A percentile compares a stretch with the other conserved stretches of the same genome.
Conservation (phyloP, 2,329 filamentous ascomycete genomes). For the Celoporthe dispersa region DNA sequence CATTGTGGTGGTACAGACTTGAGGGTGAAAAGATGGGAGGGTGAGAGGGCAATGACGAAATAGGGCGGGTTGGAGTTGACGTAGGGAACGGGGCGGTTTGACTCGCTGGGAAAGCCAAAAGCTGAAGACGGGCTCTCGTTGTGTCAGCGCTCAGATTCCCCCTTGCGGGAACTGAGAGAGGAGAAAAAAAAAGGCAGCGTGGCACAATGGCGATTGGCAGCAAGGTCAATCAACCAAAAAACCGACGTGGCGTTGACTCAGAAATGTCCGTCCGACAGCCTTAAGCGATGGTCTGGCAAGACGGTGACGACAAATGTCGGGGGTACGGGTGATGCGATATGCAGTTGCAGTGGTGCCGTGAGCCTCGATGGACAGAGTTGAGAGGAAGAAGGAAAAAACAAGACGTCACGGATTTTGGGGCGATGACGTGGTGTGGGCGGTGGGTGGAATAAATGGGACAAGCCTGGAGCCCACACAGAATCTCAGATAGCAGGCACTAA, state of each 20-base stretch:
- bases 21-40: background rate
- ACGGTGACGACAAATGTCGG: slow-evolving; percentile 18
- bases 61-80: slow-evolving; percentile 16
- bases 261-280: background rate
- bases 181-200: background rate
- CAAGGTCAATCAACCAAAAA: background rate
- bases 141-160: slow-evolving; percentile 24
- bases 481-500: slow-evolving; percentile 18
- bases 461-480: slow-evolving; percentile 17
- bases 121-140: slow-evolving; percentile 27
- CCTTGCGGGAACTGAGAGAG: background rate
- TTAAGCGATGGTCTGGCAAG: background rate
- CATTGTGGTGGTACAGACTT: slow-evolving; percentile 24
- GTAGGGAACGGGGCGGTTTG: slow-evolving; percentile 10
- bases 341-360: slow-evolving; percentile 19
- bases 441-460: slow-evolving; percentile 31
- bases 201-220: slow-evolving; percentile 12
- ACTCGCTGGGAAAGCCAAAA: slow-evolving; percentile 19
- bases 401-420: slow-evolving; percentile 29
- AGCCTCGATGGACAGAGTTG: slow-evolving; percentile 23
- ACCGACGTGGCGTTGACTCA: background rate
- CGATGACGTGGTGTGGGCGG: slow-evolving; percentile 32
- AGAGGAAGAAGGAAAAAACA: slow-evolving; percentile 29
- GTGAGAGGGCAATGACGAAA: slow-evolving; percentile 42
- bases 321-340: background rate